These are phyloP conservation scores for Clitoria ternatea DNA, from an alignment of 306 rosid genomes.

Conservation along the genomic window DNA sequence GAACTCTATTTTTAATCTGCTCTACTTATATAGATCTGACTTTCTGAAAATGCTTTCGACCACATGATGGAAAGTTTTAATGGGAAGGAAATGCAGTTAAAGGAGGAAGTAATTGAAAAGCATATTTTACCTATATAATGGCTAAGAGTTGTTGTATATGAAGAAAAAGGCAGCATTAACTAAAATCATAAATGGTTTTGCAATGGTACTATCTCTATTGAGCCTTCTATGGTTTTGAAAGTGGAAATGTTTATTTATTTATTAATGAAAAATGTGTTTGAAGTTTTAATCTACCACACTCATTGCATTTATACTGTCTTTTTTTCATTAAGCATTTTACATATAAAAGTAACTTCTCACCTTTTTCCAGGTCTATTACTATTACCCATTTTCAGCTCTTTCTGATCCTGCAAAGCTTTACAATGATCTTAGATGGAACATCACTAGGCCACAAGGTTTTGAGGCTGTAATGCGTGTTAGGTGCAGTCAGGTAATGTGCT, in stretches of 20 bases:
- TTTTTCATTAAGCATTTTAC: neutral
- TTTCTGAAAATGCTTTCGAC: neutral
- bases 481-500: slow-evolving; percentile 86
- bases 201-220: neutral
- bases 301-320: neutral
- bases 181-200: neutral
- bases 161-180: neutral
- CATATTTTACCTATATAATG: neutral
- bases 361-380: slow-evolving; percentile 75
- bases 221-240: neutral
- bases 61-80: neutral
- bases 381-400: slow-evolving; percentile 91
- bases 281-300: neutral
- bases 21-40: neutral
- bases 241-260: neutral
- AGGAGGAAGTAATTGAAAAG: neutral
- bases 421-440: slow-evolving; percentile 98
- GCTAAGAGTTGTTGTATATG: neutral
- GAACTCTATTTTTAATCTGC: neutral
- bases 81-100: neutral
- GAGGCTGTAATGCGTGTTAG: slow-evolving; percentile 99
- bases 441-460: slow-evolving; percentile 96
- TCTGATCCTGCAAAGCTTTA: slow-evolving; percentile 94
- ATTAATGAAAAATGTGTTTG: neutral
- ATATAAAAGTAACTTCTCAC: slow-evolving; percentile 3